Conservation (phyloP, 345 rosid species). For the Cochlearia excelsa region DNA sequence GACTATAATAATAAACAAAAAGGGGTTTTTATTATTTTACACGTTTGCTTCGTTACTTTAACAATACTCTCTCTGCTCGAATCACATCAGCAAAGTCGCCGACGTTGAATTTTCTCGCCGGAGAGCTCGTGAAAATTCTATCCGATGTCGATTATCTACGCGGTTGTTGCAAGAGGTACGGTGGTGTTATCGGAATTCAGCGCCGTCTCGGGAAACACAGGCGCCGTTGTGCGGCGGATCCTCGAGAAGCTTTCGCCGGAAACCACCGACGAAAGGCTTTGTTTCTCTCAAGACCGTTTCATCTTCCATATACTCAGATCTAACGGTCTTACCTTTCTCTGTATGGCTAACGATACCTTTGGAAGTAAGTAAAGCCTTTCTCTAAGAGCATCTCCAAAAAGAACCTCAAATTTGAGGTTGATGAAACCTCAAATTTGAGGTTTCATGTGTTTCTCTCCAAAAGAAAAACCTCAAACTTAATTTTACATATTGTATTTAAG, state of each 20-base stretch:
- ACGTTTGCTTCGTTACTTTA: no score
- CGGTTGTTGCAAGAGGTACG: constrained; percentile 90
- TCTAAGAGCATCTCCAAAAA: no score
- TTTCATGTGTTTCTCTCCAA: no score
- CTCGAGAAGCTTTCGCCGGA: constrained; percentile 86
- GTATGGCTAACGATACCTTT: constrained; percentile 94
- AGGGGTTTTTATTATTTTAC: no score
- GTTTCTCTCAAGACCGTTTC: constrained; percentile 88
- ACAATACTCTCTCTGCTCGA: constrained; percentile 16
- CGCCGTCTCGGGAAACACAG: constrained; percentile 90
- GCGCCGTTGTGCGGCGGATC: constrained; percentile 82
- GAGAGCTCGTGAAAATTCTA: no score
- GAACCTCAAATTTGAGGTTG: constrained; percentile 2
- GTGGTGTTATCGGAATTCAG: constrained; percentile 95
- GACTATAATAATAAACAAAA: no score
- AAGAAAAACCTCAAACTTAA: no score
- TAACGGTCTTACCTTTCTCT: constrained; percentile 82
- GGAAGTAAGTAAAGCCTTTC: constrained; percentile 69
- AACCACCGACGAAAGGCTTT: constrained; percentile 67
- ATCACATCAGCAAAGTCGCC: constrained; percentile 26
- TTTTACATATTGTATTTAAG: no score
- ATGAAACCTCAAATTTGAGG: no score
- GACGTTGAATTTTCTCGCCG: background rate
- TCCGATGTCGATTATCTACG: constrained; percentile 83
- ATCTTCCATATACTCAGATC: constrained; percentile 94